Conservation (phyloP, 2,329 filamentous ascomycete genomes). For the Diplodia intermedia region DNA sequence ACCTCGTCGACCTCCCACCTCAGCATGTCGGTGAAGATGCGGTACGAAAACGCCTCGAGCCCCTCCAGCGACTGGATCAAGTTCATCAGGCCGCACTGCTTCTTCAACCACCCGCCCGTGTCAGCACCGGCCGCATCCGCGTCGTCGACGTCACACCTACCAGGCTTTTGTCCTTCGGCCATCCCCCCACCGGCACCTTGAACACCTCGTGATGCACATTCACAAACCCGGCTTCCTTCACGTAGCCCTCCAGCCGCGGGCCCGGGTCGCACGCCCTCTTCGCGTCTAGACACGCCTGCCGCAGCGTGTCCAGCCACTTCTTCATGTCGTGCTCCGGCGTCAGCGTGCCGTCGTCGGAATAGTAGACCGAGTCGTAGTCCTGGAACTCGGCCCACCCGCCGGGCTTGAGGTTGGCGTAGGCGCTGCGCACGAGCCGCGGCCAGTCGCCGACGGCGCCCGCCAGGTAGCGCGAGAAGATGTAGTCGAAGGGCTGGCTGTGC, state of each 20-base stretch:
- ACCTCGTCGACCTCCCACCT: slow-evolving; percentile 54
- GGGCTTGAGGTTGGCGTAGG: slow-evolving; percentile 48
- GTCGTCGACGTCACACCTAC: background rate
- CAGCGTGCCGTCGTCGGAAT: slow-evolving; percentile 48
- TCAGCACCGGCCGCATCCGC: background rate
- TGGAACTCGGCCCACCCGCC: slow-evolving; percentile 58
- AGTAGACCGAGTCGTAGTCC: slow-evolving; percentile 55
- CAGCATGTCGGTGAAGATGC: slow-evolving; percentile 50
- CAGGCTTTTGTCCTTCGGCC: slow-evolving; percentile 38
- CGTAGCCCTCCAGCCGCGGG: slow-evolving; percentile 48
- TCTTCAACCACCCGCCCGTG: background rate
- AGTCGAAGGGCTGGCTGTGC: slow-evolving; percentile 61
- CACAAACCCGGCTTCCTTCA: slow-evolving; percentile 52
- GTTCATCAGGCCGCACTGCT: slow-evolving; percentile 39
- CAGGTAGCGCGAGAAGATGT: slow-evolving; percentile 62
- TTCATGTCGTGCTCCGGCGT: slow-evolving; percentile 36
- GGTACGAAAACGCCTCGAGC: slow-evolving; percentile 52
- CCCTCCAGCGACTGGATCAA: slow-evolving; percentile 52
- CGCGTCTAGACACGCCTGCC: slow-evolving; percentile 16
- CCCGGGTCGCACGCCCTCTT: slow-evolving; percentile 34
- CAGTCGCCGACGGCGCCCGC: slow-evolving; percentile 62
- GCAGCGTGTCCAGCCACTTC: slow-evolving; percentile 30
- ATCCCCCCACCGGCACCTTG: slow-evolving; percentile 41
- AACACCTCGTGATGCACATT: slow-evolving; percentile 49
- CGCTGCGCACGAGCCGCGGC: slow-evolving; percentile 55